A percentile compares a stretch with the other conserved stretches of the same genome.
These are phyloP conservation scores for Stevia rebaudiana DNA, from an alignment of 140 eudicot genomes.

Conservation along the genomic window DNA sequence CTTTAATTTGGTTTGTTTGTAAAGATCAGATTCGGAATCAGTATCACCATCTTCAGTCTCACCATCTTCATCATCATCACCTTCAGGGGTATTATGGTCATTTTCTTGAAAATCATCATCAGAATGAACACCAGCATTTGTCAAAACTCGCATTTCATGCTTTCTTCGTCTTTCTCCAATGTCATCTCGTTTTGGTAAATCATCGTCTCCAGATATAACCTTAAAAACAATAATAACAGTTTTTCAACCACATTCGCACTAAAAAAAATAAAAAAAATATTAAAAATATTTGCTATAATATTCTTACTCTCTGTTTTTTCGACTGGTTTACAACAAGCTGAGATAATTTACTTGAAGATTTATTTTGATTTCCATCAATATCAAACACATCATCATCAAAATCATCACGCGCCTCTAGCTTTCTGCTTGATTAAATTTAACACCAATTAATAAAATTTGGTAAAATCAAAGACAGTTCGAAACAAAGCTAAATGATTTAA, in stretches of 20 bases:
- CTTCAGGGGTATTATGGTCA: conserved; percentile 23
- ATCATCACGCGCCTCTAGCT: conserved; percentile 76
- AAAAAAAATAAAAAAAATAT: background rate
- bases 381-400: conserved; percentile 66
- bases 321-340: conserved; percentile 40
- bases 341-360: conserved; percentile 35
- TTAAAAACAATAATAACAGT: conserved; percentile 16
- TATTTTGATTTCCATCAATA: conserved; percentile 30
- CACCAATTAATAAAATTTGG: background rate
- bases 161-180: conserved; percentile 94
- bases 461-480: background rate
- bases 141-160: conserved; percentile 67
- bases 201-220: conserved; percentile 89
- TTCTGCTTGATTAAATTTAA: conserved; percentile 39
- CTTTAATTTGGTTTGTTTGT: conserved; percentile 45
- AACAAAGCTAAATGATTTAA: background rate
- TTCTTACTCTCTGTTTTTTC: conserved; percentile 50
- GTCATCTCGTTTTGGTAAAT: conserved; percentile 83
- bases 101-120: conserved; percentile 39
- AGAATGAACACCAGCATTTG: conserved; percentile 72
- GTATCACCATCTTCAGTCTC: conserved; percentile 36
- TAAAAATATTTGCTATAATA: background rate
- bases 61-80: conserved; percentile 33
- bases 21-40: conserved; percentile 68
- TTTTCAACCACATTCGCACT: background rate